Evolutionary conservation across 768 basidiomycete species (phyloP).

Genomic region (Pleurotus citrinopileatus): DNA sequence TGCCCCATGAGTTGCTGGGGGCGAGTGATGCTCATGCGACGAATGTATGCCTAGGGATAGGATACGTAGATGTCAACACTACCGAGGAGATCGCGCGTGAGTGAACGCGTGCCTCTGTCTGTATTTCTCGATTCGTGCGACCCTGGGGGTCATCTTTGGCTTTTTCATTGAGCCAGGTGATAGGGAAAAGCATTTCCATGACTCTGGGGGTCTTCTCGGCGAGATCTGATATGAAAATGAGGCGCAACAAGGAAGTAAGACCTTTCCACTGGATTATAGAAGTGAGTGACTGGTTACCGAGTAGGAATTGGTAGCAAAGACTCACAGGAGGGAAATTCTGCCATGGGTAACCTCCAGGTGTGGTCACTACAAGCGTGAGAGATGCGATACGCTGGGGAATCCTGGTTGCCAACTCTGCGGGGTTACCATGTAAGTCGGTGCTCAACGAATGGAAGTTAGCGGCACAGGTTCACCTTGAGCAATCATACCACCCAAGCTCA

Average conservation of each 20-base stretch:
- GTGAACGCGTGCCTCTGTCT: constrained; percentile 48
- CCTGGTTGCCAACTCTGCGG: constrained; percentile 60
- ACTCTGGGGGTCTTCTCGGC: constrained; percentile 46
- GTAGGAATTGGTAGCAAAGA: not conserved
- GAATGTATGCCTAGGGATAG: constrained; percentile 42
- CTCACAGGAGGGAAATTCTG: constrained; percentile 64
- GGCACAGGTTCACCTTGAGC: constrained; percentile 78
- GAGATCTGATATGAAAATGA: constrained; percentile 42
- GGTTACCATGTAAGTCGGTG: not conserved
- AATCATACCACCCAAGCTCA: constrained; percentile 84
- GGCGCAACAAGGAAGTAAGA: constrained; percentile 29
- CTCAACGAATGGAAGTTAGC: too few relatives aligned
- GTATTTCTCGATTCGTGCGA: constrained; percentile 63
- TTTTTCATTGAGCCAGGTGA: constrained; percentile 54
- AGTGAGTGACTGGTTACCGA: too few relatives aligned
- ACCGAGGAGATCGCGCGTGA: not conserved
- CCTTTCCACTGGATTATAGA: constrained; percentile 45
- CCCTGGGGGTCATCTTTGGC: constrained; percentile 52
- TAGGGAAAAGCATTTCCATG: constrained; percentile 58
- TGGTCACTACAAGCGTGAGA: constrained; percentile 67
- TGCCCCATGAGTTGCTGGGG: constrained; percentile 60
- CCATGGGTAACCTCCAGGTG: constrained; percentile 57
- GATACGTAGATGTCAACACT: not conserved
- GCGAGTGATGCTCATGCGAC: constrained; percentile 47
- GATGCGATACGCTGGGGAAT: constrained; percentile 69